Evolutionary conservation across 2,329 filamentous ascomycete species (phyloP), one percentile per base, ranked within the genome.

Genomic region (Spiromastix sp.): DNA sequence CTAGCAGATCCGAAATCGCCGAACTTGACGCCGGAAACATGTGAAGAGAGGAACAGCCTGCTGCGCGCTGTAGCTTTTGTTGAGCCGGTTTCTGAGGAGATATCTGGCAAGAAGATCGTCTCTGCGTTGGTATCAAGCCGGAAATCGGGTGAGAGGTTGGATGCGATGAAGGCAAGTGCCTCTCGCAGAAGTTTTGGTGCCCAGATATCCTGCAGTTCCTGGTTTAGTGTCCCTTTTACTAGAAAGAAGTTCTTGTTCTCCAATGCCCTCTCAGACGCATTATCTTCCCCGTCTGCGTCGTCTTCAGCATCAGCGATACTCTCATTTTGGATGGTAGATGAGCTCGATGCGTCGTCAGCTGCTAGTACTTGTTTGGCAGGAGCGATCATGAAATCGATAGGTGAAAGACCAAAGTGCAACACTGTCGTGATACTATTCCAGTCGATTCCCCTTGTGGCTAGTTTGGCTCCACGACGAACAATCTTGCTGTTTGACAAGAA

Each of bases 401-500:
- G 36, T 9, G 32, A 36, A 16, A 54, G 38, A 1, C 50, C 51
- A 20, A 55, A 57, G n/a, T 42, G 42, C 3, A 59, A 35, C 5
- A 52, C 34, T 3, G 43, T 32, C 32, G 59, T 54, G 20, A 56
- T 34, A 9, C 44, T 57, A 6, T 47, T 41, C 54, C 53, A 57
- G 26, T 43, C 38, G 3, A 58, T 42, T 3, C 45, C 30, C 1
- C 39, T 37, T 3, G 48, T 24, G 5, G 45, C 48, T 19, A 59
- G 34, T 1, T 43, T 32, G 19, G 57, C 42, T 1, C 52, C 56
- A 0, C 43, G 39, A 7, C 49, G 36, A n/a, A 49, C 40, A 27
- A 58, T 42, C 2, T 39, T 39, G 4, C 28, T 33, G 5, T 48
- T 31, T 5, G 44, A 42, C 12, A 60, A 42, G 34, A 59, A 59